Evolutionary conservation across 257 asterid species (phyloP), one percentile per base, ranked within the genome.

Genomic region (Nemophila menziesii): DNA sequence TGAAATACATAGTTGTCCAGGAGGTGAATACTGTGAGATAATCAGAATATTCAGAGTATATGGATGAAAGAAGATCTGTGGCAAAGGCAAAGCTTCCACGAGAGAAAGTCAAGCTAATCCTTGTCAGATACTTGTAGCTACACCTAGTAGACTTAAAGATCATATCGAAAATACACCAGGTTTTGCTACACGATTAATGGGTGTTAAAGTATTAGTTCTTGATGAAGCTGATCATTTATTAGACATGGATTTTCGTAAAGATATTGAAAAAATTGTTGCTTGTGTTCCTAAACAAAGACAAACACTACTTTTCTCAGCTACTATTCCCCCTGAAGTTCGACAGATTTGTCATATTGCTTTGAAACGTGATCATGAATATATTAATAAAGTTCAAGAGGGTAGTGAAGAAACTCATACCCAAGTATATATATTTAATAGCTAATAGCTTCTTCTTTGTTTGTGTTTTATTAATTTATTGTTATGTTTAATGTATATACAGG

Each of bases 71-170:
- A n/a, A n/a, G n/a, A n/a, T n/a, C n/a, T n/a, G n/a, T n/a, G n/a
- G n/a, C n/a, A n/a, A n/a, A n/a, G n/a, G n/a, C n/a, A n/a, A n/a
- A n/a, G n/a, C n/a, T n/a, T n/a, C n/a, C n/a, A n/a, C n/a, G n/a
- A n/a, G n/a, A n/a, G n/a, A n/a, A n/a, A n/a, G n/a, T n/a, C n/a
- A n/a, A n/a, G n/a, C n/a, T n/a, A n/a, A n/a, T n/a, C n/a, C n/a
- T n/a, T n/a, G n/a, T n/a, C 82, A 89, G 98, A 85, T 90, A 62
- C 93, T 90, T 38, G 96, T 90, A 63, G 98, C 98, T 4, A 90
- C 98, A 26, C 98, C 98, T 55, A 96, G 98, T 56, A 78, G 96
- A 73, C 94, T 90, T 24, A 72, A 63, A 68, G 98, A 90, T 56
- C 98, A 90, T 51, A 57, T 77, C 27, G 98, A 90, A 74, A 90